These are phyloP conservation scores for Capsicum rhomboideum DNA, from an alignment of 257 asterid genomes.

Conservation along the genomic window DNA sequence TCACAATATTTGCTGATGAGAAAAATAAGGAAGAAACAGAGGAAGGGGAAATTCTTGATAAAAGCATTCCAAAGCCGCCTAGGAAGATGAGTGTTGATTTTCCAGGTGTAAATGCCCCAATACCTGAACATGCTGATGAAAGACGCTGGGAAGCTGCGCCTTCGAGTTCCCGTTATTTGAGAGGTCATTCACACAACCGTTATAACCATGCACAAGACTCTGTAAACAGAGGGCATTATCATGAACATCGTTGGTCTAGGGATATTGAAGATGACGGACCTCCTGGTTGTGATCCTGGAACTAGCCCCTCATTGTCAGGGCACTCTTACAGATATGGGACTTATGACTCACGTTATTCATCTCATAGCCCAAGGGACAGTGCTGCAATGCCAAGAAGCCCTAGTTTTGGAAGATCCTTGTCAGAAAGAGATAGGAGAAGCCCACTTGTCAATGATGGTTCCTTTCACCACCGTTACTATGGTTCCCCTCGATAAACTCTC, in stretches of 20 bases:
- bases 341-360: constrained; percentile 29
- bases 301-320: constrained; percentile 46
- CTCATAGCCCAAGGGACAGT: constrained; percentile 32
- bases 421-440: constrained; percentile 63
- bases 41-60: constrained; percentile 69
- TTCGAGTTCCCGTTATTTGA: constrained; percentile 17
- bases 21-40: constrained; percentile 36
- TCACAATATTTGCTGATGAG: constrained; percentile 80
- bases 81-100: constrained; percentile 61
- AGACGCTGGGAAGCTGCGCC: constrained; percentile 56
- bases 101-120: constrained; percentile 93
- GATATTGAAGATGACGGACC: constrained; percentile 61
- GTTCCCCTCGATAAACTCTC: constrained; percentile 30
- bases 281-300: constrained; percentile 65
- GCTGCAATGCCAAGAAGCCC: constrained; percentile 41
- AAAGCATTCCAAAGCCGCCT: constrained; percentile 23
- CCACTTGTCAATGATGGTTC: constrained; percentile 29
- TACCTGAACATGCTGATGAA: constrained; percentile 73
- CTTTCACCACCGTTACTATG: background rate
- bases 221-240: constrained; percentile 24
- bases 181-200: constrained; percentile 39
- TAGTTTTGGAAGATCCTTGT: constrained; percentile 40
- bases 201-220: constrained; percentile 31
- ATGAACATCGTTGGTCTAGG: constrained; percentile 18
- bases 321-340: constrained; percentile 38